These are phyloP conservation scores for Oropetium thomaeum DNA, from an alignment of 176 grass and related monocot species.

Conservation along the genomic window DNA sequence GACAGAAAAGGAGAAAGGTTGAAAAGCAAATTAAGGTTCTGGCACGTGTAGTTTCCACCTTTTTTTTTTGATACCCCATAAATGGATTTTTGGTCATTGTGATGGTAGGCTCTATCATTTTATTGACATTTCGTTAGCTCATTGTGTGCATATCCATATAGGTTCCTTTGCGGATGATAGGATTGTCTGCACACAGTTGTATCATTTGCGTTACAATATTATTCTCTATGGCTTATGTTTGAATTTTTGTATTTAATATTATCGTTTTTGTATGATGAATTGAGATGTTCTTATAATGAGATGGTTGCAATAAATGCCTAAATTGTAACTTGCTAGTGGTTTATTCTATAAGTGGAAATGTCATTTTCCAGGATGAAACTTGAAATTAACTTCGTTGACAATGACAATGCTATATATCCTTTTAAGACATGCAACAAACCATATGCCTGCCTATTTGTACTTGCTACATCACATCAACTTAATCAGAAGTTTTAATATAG, in stretches of 20 bases:
- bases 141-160: neutral
- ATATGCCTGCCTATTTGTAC: neutral
- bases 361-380: neutral
- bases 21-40: too few species aligned
- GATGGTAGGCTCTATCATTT: neutral
- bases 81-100: neutral
- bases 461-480: neutral
- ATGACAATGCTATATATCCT: neutral
- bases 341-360: neutral
- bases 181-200: neutral
- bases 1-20: too few species aligned
- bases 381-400: neutral
- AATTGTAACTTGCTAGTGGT: neutral
- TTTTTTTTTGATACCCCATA: neutral
- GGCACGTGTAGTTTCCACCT: too few species aligned
- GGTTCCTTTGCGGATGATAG: neutral
- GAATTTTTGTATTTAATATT: neutral
- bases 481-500: neutral
- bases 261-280: neutral
- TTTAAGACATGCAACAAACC: conserved; percentile 5
- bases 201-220: neutral
- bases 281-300: neutral
- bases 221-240: neutral
- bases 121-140: neutral
- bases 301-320: neutral